These are phyloP conservation scores for Oryza glaberrima DNA, from an alignment of 176 grass and related monocot species.

Conservation along the genomic window DNA sequence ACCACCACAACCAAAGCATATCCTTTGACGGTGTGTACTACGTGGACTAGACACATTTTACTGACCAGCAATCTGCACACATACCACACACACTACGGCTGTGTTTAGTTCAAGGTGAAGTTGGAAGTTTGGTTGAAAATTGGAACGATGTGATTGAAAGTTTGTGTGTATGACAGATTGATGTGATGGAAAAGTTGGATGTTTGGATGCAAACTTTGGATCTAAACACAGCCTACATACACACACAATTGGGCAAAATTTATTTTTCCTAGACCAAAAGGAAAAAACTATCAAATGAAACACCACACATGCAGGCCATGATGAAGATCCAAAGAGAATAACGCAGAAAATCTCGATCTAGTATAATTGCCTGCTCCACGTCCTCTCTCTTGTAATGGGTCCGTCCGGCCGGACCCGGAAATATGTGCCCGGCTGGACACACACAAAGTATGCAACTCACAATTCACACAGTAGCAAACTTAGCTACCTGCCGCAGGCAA, in stretches of 20 bases:
- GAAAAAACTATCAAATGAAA: not conserved
- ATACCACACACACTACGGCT: not conserved
- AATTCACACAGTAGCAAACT: constrained; percentile 30
- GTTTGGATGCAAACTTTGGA: too few species aligned
- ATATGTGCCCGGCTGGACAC: constrained; percentile 16
- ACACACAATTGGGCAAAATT: not conserved
- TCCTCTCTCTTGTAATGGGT: constrained; percentile 22
- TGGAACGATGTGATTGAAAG: too few species aligned
- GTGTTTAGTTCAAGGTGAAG: too few species aligned
- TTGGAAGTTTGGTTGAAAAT: too few species aligned
- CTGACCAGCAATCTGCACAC: not conserved
- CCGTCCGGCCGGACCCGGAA: constrained; percentile 23
- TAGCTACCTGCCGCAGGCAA: not conserved
- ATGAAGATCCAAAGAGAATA: constrained; percentile 24
- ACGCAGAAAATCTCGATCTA: constrained; percentile 37
- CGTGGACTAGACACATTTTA: not conserved
- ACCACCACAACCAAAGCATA: constrained; percentile 6
- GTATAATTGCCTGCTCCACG: constrained; percentile 47
- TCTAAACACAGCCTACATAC: not conserved
- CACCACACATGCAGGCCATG: constrained; percentile 27
- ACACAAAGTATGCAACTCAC: constrained; percentile 27
- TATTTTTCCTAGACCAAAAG: not conserved
- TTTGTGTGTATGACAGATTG: too few species aligned
- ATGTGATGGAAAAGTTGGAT: too few species aligned
- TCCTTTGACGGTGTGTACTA: not conserved